phyloP scores from a whole-genome alignment of 768 basidiomycete species.

The Rhodotorula diobovata region DNA sequence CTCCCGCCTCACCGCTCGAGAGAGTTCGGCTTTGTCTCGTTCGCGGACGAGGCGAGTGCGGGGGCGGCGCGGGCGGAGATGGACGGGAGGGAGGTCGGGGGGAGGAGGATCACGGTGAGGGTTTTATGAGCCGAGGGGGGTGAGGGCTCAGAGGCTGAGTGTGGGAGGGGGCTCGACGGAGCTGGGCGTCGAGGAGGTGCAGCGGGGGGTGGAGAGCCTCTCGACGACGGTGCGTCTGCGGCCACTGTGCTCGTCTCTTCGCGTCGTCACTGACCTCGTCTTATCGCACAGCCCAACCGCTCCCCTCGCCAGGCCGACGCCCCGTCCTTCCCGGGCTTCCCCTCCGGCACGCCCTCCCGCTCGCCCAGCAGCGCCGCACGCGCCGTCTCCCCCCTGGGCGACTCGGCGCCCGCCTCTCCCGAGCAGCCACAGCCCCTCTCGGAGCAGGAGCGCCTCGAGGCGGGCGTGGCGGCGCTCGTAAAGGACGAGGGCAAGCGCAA shows the following conservation, averaged over 20 bases:
- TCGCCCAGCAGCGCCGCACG: background rate
- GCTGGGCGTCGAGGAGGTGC: background rate
- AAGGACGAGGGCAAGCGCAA: slow-evolving; percentile 59
- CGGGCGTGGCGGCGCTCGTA: slow-evolving; percentile 53
- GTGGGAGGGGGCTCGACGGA: background rate
- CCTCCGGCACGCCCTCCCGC: background rate
- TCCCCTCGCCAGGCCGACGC: background rate
- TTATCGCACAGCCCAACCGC: background rate
- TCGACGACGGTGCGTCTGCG: background rate
- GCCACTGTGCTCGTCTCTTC: background rate
- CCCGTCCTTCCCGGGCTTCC: background rate
- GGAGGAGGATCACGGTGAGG: slow-evolving; percentile 74
- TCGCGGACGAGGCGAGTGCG: slow-evolving; percentile 72
- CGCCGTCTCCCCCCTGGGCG: background rate
- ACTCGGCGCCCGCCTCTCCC: background rate
- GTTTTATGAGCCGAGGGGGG: slow-evolving; percentile 84
- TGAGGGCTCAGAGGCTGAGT: slow-evolving; percentile 83
- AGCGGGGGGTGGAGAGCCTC: background rate
- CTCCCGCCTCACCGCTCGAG: slow-evolving; percentile 60
- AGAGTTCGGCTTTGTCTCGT: slow-evolving; percentile 88
- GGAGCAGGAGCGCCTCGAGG: slow-evolving; percentile 72
- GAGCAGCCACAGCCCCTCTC: slow-evolving; percentile 11
- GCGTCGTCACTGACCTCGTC: background rate
- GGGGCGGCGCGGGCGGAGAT: slow-evolving; percentile 68
- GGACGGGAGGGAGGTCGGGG: slow-evolving; percentile 64